These are phyloP conservation scores for Nakaseomyces nivariensis DNA, from an alignment of 1,139 yeast genomes.

Conservation along the genomic window DNA sequence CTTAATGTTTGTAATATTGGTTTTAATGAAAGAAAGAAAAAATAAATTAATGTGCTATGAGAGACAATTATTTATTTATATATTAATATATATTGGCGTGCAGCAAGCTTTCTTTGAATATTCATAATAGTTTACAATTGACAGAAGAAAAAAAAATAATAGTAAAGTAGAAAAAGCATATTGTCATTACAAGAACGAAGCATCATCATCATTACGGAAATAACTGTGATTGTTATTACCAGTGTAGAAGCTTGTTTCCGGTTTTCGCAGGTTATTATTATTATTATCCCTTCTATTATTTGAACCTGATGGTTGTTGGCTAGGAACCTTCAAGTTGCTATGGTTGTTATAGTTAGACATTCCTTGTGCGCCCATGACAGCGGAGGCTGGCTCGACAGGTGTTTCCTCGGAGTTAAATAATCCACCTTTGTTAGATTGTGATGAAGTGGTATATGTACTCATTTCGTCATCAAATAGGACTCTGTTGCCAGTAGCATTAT, in stretches of 20 bases:
- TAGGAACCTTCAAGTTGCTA: slow-evolving; percentile 9
- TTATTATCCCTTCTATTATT: slow-evolving; percentile 8
- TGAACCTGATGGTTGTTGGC: slow-evolving; percentile 7
- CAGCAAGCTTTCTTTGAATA: not conserved
- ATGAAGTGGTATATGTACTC: slow-evolving; percentile 19
- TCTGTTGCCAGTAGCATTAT: slow-evolving; percentile 8
- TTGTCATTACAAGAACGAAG: not conserved
- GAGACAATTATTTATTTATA: no score
- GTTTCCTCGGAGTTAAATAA: slow-evolving; percentile 13
- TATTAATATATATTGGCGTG: not conserved
- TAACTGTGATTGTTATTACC: slow-evolving; percentile 10
- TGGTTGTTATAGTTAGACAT: slow-evolving; percentile 1
- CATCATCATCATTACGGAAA: slow-evolving; percentile 11
- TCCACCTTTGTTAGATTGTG: slow-evolving; percentile 5
- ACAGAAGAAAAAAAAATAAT: not conserved
- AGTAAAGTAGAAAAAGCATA: not conserved
- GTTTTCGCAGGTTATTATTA: slow-evolving; percentile 16
- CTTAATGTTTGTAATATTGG: no score
- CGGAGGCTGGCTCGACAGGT: slow-evolving; percentile 30
- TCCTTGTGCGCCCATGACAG: slow-evolving; percentile 18
- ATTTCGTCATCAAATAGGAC: slow-evolving; percentile 23
- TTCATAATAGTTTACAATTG: not conserved
- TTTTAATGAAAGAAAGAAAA: no score
- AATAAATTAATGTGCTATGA: no score
- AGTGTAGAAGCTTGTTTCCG: slow-evolving; percentile 24